phyloP scores from a whole-genome alignment of 345 rosid genomes.

The Syzygium aromaticum region DNA sequence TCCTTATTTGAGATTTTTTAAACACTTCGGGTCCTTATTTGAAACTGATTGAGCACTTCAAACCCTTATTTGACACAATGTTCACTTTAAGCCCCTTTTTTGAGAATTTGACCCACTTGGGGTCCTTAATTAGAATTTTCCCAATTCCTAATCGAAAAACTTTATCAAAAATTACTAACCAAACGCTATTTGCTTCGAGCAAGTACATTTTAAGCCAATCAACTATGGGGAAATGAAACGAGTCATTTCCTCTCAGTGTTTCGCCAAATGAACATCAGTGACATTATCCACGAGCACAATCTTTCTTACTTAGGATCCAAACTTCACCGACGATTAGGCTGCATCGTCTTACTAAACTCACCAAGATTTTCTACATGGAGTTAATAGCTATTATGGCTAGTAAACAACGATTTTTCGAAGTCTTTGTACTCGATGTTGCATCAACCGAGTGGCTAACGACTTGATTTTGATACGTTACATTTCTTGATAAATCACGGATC shows the following conservation, averaged over 20 bases:
- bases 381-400: not conserved
- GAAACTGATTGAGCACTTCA: no score
- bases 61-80: no score
- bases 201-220: not conserved
- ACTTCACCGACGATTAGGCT: not conserved
- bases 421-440: not conserved
- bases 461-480: not conserved
- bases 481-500: not conserved
- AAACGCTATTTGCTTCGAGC: no score
- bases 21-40: no score
- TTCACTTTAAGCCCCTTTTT: no score
- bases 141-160: not conserved
- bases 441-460: not conserved
- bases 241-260: not conserved
- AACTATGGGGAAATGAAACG: not conserved
- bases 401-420: not conserved
- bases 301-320: not conserved
- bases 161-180: not conserved
- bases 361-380: not conserved
- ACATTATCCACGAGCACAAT: not conserved
- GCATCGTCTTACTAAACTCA: not conserved
- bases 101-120: no score
- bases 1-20: no score
- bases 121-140: no score
- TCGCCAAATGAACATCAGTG: not conserved